A percentile compares a stretch with the other conserved stretches of the same genome.
phyloP scores from a whole-genome alignment of 2,329 filamentous ascomycete genomes.

The Diaporthe australafricana region DNA sequence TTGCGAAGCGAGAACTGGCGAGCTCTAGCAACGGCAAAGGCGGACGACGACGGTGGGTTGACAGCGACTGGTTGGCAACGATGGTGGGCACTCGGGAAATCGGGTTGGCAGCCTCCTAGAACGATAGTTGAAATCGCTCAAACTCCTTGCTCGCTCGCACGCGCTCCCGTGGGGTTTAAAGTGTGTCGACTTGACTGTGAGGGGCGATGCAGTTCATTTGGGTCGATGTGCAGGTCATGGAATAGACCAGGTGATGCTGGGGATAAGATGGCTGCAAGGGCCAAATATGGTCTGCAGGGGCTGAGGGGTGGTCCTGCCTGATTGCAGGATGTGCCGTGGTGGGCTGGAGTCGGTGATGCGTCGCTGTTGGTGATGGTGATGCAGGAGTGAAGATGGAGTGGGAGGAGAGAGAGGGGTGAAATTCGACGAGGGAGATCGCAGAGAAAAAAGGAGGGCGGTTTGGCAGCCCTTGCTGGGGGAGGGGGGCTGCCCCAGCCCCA shows the following conservation, averaged over 20 bases:
- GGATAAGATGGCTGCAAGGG: conserved; percentile 49
- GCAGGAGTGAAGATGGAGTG: conserved; percentile 43
- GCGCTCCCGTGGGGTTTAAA: conserved; percentile 78
- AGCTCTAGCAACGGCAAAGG: conserved; percentile 35
- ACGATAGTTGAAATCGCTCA: conserved; percentile 71
- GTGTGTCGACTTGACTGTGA: conserved; percentile 70
- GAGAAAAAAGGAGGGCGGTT: conserved; percentile 41
- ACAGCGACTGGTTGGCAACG: conserved; percentile 41
- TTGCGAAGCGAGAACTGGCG: conserved; percentile 36
- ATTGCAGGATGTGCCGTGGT: conserved; percentile 36
- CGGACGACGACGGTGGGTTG: conserved; percentile 41
- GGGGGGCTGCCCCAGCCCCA: conserved; percentile 33
- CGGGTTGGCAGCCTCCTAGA: conserved; percentile 53
- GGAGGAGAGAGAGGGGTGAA: conserved; percentile 45
- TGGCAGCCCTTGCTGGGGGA: conserved; percentile 41
- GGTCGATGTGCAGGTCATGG: conserved; percentile 67
- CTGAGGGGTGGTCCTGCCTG: conserved; percentile 43
- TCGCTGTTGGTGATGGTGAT: conserved; percentile 33
- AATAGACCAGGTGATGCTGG: conserved; percentile 53
- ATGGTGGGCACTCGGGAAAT: conserved; percentile 47
- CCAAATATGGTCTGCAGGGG: conserved; percentile 41
- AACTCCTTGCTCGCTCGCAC: conserved; percentile 65
- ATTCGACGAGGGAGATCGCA: conserved; percentile 44
- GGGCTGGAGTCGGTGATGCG: conserved; percentile 37
- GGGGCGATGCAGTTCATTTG: conserved; percentile 64